Evolutionary conservation across 2,329 filamentous ascomycete genomes (phyloP).

Genomic region (Aaosphaeria pasadenensis): DNA sequence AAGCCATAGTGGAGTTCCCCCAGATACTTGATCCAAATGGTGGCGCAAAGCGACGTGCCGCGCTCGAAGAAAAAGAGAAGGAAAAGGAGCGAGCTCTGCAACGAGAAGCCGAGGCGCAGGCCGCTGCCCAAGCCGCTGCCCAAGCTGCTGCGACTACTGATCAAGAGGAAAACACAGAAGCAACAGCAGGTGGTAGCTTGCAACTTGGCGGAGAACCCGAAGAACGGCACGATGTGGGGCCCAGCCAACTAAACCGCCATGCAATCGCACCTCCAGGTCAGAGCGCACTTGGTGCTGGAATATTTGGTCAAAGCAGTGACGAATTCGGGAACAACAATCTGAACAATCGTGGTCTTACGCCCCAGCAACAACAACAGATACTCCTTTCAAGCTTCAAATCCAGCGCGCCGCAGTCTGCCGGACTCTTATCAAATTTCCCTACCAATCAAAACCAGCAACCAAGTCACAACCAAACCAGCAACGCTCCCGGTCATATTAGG

Average conservation of each 20-base stretch:
- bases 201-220: slow-evolving; percentile 93
- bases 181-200: slow-evolving; percentile 66
- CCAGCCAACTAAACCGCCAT: slow-evolving; percentile 59
- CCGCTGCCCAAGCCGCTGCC: slow-evolving; percentile 32
- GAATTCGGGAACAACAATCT: slow-evolving; percentile 44
- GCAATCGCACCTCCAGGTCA: slow-evolving; percentile 77
- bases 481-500: slow-evolving; percentile 67
- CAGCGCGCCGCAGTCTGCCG: slow-evolving; percentile 53
- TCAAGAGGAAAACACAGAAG: slow-evolving; percentile 74
- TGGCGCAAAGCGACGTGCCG: slow-evolving; percentile 74
- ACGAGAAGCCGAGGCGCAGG: slow-evolving; percentile 48
- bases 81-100: slow-evolving; percentile 49
- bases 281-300: slow-evolving; percentile 48
- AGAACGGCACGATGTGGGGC: slow-evolving; percentile 62
- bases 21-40: slow-evolving; percentile 81
- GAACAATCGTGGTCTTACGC: slow-evolving; percentile 73
- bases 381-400: slow-evolving; percentile 62
- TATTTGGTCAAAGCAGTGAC: slow-evolving; percentile 35
- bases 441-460: slow-evolving; percentile 46
- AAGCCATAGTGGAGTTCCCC: slow-evolving; percentile 59
- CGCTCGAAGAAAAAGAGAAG: slow-evolving; percentile 58
- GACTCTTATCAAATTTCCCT: slow-evolving; percentile 46
- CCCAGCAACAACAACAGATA: slow-evolving; percentile 69
- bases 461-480: slow-evolving; percentile 52
- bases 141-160: slow-evolving; percentile 21